Evolutionary conservation across 1,284 basidiomycete species (phyloP).

Genomic region (Xerocomus nothofagi): DNA sequence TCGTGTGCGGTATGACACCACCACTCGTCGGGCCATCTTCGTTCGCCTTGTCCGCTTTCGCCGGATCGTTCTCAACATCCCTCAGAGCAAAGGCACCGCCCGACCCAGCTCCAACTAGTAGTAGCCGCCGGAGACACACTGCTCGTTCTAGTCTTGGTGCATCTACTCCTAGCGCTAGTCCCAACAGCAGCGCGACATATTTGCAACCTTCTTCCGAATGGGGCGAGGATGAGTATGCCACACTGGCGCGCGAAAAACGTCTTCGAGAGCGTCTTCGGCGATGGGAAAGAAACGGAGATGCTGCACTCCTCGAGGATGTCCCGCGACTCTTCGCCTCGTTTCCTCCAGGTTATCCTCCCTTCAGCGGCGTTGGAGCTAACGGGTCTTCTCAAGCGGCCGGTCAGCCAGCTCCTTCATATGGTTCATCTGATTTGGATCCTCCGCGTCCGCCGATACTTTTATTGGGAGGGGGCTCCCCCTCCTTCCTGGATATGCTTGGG

Average conservation of each 20-base stretch:
- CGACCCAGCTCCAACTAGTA: background rate
- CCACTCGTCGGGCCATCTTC: slow-evolving; percentile 43
- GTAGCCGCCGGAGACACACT: slow-evolving; percentile 29
- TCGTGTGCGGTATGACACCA: slow-evolving; percentile 82
- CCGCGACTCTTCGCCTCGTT: slow-evolving; percentile 47
- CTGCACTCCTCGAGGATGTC: slow-evolving; percentile 56
- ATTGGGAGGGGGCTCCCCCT: slow-evolving; percentile 40
- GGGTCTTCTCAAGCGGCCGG: slow-evolving; percentile 13
- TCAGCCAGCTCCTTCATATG: slow-evolving; percentile 29
- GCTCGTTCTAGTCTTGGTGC: slow-evolving; percentile 13
- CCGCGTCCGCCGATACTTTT: slow-evolving; percentile 52
- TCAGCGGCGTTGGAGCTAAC: slow-evolving; percentile 2
- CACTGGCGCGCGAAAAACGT: slow-evolving; percentile 65
- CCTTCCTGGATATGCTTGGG: slow-evolving; percentile 32
- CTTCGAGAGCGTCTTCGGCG: slow-evolving; percentile 63
- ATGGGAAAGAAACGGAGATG: slow-evolving; percentile 64
- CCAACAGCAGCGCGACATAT: background rate
- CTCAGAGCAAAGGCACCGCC: slow-evolving; percentile 8
- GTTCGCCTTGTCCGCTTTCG: slow-evolving; percentile 7
- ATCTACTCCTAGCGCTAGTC: background rate
- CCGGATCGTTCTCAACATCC: slow-evolving; percentile 11
- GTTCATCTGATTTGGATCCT: slow-evolving; percentile 37
- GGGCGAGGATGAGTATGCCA: slow-evolving; percentile 63
- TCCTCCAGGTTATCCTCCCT: slow-evolving; percentile 9
- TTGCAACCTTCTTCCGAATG: slow-evolving; percentile 44